phyloP scores from a whole-genome alignment of 768 basidiomycete genomes.

The Pholiota molesta region DNA sequence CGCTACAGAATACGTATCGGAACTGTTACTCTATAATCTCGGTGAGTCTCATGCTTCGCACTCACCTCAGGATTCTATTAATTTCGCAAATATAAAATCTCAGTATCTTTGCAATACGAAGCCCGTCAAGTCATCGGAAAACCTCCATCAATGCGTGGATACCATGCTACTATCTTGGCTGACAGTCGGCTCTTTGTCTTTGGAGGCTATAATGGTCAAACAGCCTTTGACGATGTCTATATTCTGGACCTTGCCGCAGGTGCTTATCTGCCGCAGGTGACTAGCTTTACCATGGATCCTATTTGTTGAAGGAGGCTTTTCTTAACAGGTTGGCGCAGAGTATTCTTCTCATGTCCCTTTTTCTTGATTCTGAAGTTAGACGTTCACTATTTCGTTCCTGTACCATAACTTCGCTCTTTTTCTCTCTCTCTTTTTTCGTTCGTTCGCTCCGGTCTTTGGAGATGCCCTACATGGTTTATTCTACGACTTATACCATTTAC shows the following conservation, averaged over 20 bases:
- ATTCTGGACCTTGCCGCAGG: slow-evolving; percentile 84
- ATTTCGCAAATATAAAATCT: background rate
- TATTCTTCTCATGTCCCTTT: background rate
- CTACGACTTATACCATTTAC: background rate
- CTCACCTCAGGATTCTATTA: slow-evolving; percentile 2
- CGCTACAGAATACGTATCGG: slow-evolving; percentile 69
- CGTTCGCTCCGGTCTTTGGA: background rate
- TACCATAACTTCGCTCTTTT: too few species aligned
- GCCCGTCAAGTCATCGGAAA: slow-evolving; percentile 67
- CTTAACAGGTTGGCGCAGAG: background rate
- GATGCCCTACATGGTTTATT: slow-evolving; percentile 10
- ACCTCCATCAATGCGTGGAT: slow-evolving; percentile 76
- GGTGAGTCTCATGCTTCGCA: slow-evolving; percentile 44
- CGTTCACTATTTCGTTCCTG: too few species aligned
- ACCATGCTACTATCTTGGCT: slow-evolving; percentile 80
- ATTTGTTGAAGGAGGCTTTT: background rate
- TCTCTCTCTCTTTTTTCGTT: background rate
- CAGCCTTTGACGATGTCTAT: slow-evolving; percentile 84
- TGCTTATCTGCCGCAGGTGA: slow-evolving; percentile 90
- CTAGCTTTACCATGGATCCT: slow-evolving; percentile 64
- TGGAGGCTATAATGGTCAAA: slow-evolving; percentile 86
- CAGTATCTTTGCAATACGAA: slow-evolving; percentile 88
- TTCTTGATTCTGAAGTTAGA: background rate
- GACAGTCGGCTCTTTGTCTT: slow-evolving; percentile 87
- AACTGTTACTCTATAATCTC: slow-evolving; percentile 85